Evolutionary conservation across 2,329 filamentous ascomycete genomes (phyloP).

Genomic region (Fusarium cyanostomum): DNA sequence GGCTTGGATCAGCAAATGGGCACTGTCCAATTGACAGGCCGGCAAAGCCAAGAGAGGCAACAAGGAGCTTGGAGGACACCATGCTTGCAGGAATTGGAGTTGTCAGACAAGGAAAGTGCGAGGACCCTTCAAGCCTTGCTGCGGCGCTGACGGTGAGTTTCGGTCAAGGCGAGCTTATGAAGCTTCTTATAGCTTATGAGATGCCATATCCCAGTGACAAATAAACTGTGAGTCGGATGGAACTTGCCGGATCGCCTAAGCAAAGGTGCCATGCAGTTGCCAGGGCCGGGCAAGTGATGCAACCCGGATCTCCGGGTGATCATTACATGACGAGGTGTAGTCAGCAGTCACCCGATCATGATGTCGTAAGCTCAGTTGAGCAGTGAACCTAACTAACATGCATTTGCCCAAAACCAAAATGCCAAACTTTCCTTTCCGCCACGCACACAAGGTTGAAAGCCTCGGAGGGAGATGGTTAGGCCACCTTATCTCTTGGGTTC

Average conservation of each 20-base stretch:
- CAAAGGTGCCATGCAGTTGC: not conserved
- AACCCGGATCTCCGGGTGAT: conserved; percentile 9
- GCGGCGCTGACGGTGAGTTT: not conserved
- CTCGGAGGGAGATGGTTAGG: too few species aligned
- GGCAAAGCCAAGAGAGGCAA: conserved; percentile 40
- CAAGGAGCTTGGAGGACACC: conserved; percentile 39
- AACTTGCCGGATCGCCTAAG: not conserved
- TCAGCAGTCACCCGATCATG: conserved; percentile 1
- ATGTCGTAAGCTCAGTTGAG: conserved; percentile 4
- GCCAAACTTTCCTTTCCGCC: too few species aligned
- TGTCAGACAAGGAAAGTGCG: not conserved
- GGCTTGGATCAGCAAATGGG: conserved; percentile 46
- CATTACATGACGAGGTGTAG: conserved; percentile 2
- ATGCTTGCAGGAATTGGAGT: conserved; percentile 29
- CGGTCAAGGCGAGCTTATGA: not conserved
- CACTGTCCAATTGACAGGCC: conserved; percentile 45
- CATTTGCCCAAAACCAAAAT: too few species aligned
- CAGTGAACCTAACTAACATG: too few species aligned
- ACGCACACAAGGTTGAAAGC: too few species aligned
- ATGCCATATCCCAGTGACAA: not conserved
- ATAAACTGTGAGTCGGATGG: not conserved
- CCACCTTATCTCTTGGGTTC: too few species aligned
- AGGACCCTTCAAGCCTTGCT: not conserved
- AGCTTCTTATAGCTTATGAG: conserved; percentile 21
- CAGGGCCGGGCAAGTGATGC: conserved; percentile 1